These are phyloP conservation scores for Baeospora myosura DNA, from an alignment of 1,284 basidiomycete species.

Conservation along the genomic window DNA sequence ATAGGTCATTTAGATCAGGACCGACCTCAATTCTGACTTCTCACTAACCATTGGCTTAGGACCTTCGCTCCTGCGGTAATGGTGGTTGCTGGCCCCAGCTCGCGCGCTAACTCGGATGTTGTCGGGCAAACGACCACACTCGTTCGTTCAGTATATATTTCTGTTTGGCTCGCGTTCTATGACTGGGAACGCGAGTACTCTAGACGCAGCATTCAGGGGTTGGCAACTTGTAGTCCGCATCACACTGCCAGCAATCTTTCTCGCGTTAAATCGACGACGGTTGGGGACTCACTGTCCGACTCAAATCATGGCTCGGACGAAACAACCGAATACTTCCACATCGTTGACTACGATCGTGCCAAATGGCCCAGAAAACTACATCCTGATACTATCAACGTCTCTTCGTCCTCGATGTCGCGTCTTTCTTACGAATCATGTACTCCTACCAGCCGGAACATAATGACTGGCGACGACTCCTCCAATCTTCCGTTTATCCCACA, in stretches of 20 bases:
- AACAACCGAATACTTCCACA: neutral
- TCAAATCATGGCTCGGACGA: neutral
- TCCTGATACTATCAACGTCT: constrained; percentile 18
- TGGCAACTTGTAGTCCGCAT: neutral
- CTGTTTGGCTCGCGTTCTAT: constrained; percentile 7
- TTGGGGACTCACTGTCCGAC: neutral
- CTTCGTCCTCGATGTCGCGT: too few relatives aligned
- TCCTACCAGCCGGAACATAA: constrained; percentile 36
- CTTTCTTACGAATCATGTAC: constrained; percentile 54
- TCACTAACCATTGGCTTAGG: too few relatives aligned
- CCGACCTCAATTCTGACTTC: too few relatives aligned
- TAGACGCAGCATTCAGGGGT: neutral
- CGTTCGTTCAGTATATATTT: too few relatives aligned
- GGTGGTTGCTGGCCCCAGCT: too few relatives aligned
- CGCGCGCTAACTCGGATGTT: too few relatives aligned
- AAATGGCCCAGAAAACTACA: neutral
- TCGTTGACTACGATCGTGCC: neutral
- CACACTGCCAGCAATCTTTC: neutral
- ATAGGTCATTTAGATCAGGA: too few relatives aligned
- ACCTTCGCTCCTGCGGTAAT: too few relatives aligned
- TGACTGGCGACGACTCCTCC: constrained; percentile 49
- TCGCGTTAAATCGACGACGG: neutral
- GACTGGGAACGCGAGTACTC: constrained; percentile 5
- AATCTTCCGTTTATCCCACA: constrained; percentile 52
- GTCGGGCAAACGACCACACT: too few relatives aligned